Evolutionary conservation across 2,329 filamentous ascomycete species (phyloP), one percentile per base, ranked within the genome.

Genomic region (Aspergillus terreus): DNA sequence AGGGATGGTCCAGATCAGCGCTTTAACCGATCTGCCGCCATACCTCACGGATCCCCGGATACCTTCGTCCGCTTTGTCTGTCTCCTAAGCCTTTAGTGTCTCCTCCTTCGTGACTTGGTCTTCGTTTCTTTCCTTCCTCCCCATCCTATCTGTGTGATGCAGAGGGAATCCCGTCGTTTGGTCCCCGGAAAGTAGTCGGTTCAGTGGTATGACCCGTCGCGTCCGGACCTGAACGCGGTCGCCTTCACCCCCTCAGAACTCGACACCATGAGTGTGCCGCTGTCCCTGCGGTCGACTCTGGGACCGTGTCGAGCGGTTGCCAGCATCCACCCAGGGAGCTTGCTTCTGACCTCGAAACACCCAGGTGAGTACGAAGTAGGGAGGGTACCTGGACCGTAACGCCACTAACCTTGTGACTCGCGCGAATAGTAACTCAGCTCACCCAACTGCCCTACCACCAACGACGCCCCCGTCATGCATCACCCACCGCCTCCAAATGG

Each of bases 281-380:
- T 57, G 40, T 57, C 59, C 53, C 50, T 68, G 60, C 58, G 60
- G 52, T 61, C 57, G 48, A 63, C 59, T 11, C 55, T 66, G 51
- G 51, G 60, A 40, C 60, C 62, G 40, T 67, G 60, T 58, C 58
- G 62, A 30, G 60, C 55, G 40, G 58, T 46, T 42, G 47, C 57
- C 49, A 53, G 55, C 44, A 49, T 50, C 41, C 54, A 60, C 47
- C 52, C 56, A 56, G 62, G 61, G 55, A 63, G 56, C 50, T 57
- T 51, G 1, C 49, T 58, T n/a, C 35, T 58, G 9, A 41, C 51
- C 6, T 43, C 53, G 23, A 59, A 58, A 42, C 55, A 57, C 36
- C 53, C 56, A 41, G 46, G 66, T 68, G 55, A 58, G 63, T 53
- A 38, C 38, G 23, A 6, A 6, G 52, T 48, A n/a, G 17, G 11